Conservation (phyloP, 2,329 filamentous ascomycete genomes). For the Talaromyces sp. region DNA sequence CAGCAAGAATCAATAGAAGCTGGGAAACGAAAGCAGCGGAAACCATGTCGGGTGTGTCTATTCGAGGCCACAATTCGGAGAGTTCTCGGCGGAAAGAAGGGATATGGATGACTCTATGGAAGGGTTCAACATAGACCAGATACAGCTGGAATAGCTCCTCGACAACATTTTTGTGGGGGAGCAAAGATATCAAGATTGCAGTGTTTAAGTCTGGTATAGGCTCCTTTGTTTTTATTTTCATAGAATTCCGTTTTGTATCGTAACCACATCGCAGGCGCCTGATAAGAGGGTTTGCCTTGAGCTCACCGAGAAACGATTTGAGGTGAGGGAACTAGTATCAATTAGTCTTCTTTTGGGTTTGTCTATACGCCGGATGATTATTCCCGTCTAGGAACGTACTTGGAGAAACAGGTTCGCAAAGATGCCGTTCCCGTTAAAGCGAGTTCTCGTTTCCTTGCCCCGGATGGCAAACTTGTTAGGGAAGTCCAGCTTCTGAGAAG, state of each 20-base stretch:
- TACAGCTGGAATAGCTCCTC: slow-evolving; percentile 37
- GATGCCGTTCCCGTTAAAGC: slow-evolving; percentile 38
- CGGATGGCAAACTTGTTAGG: slow-evolving; percentile 32
- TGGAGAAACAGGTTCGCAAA: slow-evolving; percentile 36
- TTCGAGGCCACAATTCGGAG: slow-evolving; percentile 31
- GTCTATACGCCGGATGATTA: not conserved
- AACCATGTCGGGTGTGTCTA: slow-evolving; percentile 21
- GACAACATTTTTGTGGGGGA: slow-evolving; percentile 31
- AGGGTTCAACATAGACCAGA: slow-evolving; percentile 36
- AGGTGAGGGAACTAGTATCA: slow-evolving; percentile 34
- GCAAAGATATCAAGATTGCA: slow-evolving; percentile 25
- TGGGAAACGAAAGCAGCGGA: slow-evolving; percentile 32
- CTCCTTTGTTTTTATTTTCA: slow-evolving; percentile 26
- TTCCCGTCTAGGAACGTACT: slow-evolving; percentile 20
- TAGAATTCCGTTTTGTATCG: slow-evolving; percentile 27
- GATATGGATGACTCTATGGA: slow-evolving; percentile 37
- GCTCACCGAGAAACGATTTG: slow-evolving; percentile 32
- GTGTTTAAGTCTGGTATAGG: slow-evolving; percentile 27
- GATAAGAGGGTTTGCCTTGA: slow-evolving; percentile 32
- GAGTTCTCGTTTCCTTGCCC: slow-evolving; percentile 36
- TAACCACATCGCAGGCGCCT: slow-evolving; percentile 30
- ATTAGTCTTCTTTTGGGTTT: not conserved
- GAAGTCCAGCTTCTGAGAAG: slow-evolving; percentile 29
- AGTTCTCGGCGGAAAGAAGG: slow-evolving; percentile 37
- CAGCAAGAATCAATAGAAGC: slow-evolving; percentile 34